Conservation (phyloP, 2,329 filamentous ascomycete genomes). For the Xylariomycetidae sp. region DNA sequence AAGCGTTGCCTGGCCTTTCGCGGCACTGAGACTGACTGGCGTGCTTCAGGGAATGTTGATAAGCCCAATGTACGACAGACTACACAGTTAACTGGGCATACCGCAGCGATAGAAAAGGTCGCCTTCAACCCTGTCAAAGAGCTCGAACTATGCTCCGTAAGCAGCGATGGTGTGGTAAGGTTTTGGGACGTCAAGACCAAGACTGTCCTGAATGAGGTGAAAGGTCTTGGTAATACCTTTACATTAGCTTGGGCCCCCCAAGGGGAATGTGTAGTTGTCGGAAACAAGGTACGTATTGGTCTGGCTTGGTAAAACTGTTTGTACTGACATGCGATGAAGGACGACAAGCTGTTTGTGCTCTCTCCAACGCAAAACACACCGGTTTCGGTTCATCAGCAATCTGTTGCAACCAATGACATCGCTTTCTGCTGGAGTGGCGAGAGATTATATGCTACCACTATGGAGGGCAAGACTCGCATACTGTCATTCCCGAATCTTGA, state of each 20-base stretch:
- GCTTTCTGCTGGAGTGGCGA: slow-evolving; percentile 69
- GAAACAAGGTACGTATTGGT: slow-evolving; percentile 55
- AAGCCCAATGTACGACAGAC: slow-evolving; percentile 68
- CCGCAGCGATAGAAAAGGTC: slow-evolving; percentile 65
- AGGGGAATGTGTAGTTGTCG: slow-evolving; percentile 65
- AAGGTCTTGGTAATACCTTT: slow-evolving; percentile 61
- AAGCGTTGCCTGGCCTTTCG: too few species aligned
- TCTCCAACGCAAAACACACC: slow-evolving; percentile 54
- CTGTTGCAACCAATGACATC: slow-evolving; percentile 65
- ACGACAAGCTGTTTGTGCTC: slow-evolving; percentile 58
- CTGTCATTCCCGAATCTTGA: slow-evolving; percentile 62
- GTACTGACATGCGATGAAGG: slow-evolving; percentile 35
- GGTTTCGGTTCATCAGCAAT: slow-evolving; percentile 55
- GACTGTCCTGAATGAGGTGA: slow-evolving; percentile 64
- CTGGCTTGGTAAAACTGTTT: neutral
- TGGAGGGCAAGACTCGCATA: slow-evolving; percentile 66
- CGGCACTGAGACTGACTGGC: too few species aligned
- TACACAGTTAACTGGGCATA: slow-evolving; percentile 68
- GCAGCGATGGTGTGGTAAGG: slow-evolving; percentile 67
- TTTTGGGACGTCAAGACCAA: slow-evolving; percentile 79
- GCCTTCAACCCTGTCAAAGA: slow-evolving; percentile 75
- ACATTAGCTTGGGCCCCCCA: slow-evolving; percentile 71
- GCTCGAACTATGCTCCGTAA: slow-evolving; percentile 70
- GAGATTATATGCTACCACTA: slow-evolving; percentile 66
- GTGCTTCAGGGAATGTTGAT: slow-evolving; percentile 66